These are phyloP conservation scores for Arthroderma uncinatum DNA, from an alignment of 2,329 filamentous ascomycete genomes.

Conservation along the genomic window DNA sequence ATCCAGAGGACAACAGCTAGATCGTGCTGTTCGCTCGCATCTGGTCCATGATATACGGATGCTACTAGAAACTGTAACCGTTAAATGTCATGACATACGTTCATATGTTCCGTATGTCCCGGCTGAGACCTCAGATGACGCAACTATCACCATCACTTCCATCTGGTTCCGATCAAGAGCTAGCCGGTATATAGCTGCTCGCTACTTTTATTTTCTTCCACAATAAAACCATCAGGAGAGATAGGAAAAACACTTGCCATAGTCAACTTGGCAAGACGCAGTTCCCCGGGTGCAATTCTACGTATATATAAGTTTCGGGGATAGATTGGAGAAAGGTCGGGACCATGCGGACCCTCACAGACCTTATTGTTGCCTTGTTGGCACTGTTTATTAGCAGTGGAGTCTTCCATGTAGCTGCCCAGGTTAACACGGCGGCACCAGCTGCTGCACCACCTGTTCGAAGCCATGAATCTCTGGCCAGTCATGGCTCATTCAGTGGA, in stretches of 20 bases:
- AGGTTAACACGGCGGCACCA: neutral
- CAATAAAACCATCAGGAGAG: neutral
- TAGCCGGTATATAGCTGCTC: neutral
- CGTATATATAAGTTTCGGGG: neutral
- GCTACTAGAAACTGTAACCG: no score
- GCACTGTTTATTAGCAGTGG: neutral
- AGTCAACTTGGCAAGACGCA: neutral
- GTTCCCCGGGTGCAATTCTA: neutral
- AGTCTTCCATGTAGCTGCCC: neutral
- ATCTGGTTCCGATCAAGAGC: neutral
- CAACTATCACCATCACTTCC: neutral
- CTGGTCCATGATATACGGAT: neutral
- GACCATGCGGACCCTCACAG: neutral
- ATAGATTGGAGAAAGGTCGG: neutral
- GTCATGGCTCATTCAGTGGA: conserved; percentile 51
- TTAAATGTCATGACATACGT: no score
- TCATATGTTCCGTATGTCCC: neutral
- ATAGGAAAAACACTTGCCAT: neutral
- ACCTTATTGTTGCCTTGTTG: neutral
- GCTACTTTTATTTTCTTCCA: neutral
- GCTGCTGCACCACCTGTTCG: conserved; percentile 10
- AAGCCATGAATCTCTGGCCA: conserved; percentile 2
- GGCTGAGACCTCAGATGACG: neutral
- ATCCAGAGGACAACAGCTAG: neutral
- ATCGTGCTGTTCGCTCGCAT: neutral